phyloP scores from a whole-genome alignment of 192 early-diverging fungal species.

The Gamsiella multidivaricata region DNA sequence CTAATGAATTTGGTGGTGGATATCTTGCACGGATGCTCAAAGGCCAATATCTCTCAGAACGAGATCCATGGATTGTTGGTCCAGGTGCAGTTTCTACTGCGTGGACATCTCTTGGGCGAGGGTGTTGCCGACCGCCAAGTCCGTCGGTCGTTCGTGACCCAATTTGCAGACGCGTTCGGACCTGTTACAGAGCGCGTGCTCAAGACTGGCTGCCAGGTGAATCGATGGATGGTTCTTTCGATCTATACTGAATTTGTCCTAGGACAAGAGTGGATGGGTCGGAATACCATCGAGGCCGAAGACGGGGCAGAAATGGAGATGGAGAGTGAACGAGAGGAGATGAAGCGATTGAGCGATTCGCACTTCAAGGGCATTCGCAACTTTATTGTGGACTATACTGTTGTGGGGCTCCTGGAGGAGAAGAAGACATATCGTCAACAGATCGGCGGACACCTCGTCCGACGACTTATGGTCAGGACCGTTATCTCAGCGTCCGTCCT shows the following conservation, averaged over 20 bases:
- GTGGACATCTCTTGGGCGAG: constrained; percentile 68
- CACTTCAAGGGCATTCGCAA: constrained; percentile 52
- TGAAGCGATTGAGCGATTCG: constrained; percentile 28
- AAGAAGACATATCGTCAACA: constrained; percentile 38
- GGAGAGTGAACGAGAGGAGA: constrained; percentile 46
- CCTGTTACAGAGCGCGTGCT: constrained; percentile 39
- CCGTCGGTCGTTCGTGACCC: constrained; percentile 54
- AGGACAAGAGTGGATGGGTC: constrained; percentile 41
- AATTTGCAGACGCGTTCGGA: constrained; percentile 46
- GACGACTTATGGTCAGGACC: constrained; percentile 53
- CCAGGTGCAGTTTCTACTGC: constrained; percentile 77
- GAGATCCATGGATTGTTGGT: constrained; percentile 79
- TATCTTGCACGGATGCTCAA: constrained; percentile 58
- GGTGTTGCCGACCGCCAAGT: constrained; percentile 58
- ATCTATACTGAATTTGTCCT: constrained; percentile 61
- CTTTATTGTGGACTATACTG: constrained; percentile 40
- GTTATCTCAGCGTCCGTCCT: constrained; percentile 36
- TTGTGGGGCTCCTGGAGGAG: constrained; percentile 37
- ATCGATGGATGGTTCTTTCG: constrained; percentile 59
- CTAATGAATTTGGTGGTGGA: constrained; percentile 63
- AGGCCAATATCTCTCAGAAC: constrained; percentile 66
- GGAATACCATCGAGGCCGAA: constrained; percentile 4
- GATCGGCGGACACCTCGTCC: constrained; percentile 56
- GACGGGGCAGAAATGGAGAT: constrained; percentile 27
- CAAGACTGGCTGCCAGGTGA: constrained; percentile 63